phyloP scores from a whole-genome alignment of 73 alveolate genomes.

The Tetrahymena borealis region DNA sequence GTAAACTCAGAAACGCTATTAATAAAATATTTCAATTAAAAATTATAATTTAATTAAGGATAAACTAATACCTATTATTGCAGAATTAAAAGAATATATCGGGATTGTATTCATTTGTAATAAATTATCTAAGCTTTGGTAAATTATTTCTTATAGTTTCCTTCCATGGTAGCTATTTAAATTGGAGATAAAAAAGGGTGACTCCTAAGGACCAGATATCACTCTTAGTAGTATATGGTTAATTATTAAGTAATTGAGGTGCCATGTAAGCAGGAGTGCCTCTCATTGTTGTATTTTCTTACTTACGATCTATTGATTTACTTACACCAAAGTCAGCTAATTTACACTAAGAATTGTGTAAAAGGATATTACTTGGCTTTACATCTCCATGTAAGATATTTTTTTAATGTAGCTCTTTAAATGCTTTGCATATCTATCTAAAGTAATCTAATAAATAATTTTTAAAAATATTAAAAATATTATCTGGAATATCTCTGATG shows the following conservation, averaged over 20 bases:
- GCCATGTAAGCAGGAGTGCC: constrained; percentile 41
- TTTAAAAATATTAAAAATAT: not conserved
- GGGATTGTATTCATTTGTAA: constrained; percentile 18
- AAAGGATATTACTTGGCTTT: constrained; percentile 22
- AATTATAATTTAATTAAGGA: not conserved
- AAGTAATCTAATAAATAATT: not conserved
- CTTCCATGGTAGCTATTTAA: constrained; percentile 33
- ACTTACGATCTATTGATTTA: constrained; percentile 17
- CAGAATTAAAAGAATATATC: constrained; percentile 1
- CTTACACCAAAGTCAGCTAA: constrained; percentile 43
- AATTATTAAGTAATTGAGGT: constrained; percentile 15
- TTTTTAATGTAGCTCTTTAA: constrained; percentile 2
- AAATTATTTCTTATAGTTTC: constrained; percentile 1
- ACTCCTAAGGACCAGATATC: constrained; percentile 45
- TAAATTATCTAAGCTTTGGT: not conserved
- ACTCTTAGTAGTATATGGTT: constrained; percentile 27
- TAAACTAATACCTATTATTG: not conserved
- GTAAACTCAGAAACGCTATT: constrained; percentile 17
- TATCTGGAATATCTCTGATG: too few relatives aligned
- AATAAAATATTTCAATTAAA: not conserved
- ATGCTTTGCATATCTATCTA: constrained; percentile 24
- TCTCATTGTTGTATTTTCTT: constrained; percentile 26
- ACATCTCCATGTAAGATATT: constrained; percentile 35
- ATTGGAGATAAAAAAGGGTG: constrained; percentile 28
- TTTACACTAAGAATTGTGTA: constrained; percentile 14